Conservation (phyloP, 225 moss, liverwort and hornwort genomes). For the Bryoerythrophyllum caledonicum region DNA sequence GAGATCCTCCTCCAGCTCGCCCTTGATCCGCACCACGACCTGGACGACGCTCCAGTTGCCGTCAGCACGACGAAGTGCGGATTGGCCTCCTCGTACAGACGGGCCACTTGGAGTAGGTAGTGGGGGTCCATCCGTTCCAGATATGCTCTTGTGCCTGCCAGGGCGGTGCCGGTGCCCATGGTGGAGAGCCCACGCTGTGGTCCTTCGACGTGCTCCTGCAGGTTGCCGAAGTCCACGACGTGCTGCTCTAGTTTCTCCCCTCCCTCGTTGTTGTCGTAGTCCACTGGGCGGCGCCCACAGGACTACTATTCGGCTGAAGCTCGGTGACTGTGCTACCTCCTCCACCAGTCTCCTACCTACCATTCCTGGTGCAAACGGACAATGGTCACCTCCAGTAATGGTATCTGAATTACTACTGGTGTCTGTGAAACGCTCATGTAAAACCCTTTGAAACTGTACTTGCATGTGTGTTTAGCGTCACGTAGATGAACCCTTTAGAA, state of each 20-base stretch:
- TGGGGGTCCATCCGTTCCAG: conserved; percentile 19
- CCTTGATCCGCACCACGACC: conserved; percentile 22
- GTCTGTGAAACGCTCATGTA: too few relatives aligned
- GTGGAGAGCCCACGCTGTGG: conserved; percentile 2
- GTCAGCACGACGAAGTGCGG: conserved; percentile 14
- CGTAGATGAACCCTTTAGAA: too few relatives aligned
- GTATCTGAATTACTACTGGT: neutral
- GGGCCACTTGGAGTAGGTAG: too few relatives aligned
- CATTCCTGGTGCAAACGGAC: conserved; percentile 17
- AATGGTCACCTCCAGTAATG: too few relatives aligned
- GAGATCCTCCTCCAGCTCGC: conserved; percentile 20
- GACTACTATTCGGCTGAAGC: conserved; percentile 9
- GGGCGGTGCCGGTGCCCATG: conserved; percentile 20
- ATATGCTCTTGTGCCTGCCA: neutral
- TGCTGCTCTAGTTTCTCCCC: conserved; percentile 33
- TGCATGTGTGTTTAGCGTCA: too few relatives aligned
- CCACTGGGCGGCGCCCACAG: conserved; percentile 19
- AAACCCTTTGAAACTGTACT: too few relatives aligned
- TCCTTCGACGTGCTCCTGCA: conserved; percentile 16
- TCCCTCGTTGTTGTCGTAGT: neutral
- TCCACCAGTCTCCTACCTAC: conserved; percentile 23
- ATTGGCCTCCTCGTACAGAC: conserved; percentile 4
- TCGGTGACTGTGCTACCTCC: conserved; percentile 21
- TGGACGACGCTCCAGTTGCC: too few relatives aligned
- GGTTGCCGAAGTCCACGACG: conserved; percentile 18